These are phyloP conservation scores for Claviceps cyperi DNA, from an alignment of 2,329 filamentous ascomycete genomes.

Conservation along the genomic window DNA sequence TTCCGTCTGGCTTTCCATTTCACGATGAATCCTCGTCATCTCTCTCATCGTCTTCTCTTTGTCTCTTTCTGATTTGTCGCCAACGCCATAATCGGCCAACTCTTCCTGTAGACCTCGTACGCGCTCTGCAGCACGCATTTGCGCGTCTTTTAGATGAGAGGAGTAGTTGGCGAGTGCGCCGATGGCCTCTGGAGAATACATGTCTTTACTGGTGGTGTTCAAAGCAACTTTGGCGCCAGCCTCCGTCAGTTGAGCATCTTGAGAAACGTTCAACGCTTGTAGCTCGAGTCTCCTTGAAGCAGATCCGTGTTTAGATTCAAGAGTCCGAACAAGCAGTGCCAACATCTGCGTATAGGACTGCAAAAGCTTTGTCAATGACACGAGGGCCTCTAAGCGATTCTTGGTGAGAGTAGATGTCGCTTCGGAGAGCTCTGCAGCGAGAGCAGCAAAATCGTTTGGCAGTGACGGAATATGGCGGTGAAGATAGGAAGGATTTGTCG, in stretches of 20 bases:
- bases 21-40: conserved; percentile 35
- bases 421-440: conserved; percentile 19
- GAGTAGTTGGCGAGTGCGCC: conserved; percentile 32
- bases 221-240: conserved; percentile 22
- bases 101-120: conserved; percentile 27
- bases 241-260: conserved; percentile 28
- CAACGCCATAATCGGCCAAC: conserved; percentile 36
- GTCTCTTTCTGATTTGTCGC: conserved; percentile 16
- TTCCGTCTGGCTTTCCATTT: conserved; percentile 34
- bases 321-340: conserved; percentile 28
- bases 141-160: conserved; percentile 34
- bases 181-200: conserved; percentile 31
- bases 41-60: conserved; percentile 39
- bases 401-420: conserved; percentile 20
- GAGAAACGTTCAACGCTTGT: conserved; percentile 29
- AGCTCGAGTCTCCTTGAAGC: conserved; percentile 36
- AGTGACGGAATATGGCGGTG: conserved; percentile 42
- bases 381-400: conserved; percentile 25
- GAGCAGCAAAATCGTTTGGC: conserved; percentile 22
- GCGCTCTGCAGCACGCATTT: conserved; percentile 28
- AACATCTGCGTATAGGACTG: conserved; percentile 24
- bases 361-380: conserved; percentile 24
- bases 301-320: conserved; percentile 41
- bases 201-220: conserved; percentile 20
- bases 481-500: conserved; percentile 40